Base-by-base conservation (phyloP, 2,329 filamentous ascomycete genomes). In the Xylaria sp. region DNA sequence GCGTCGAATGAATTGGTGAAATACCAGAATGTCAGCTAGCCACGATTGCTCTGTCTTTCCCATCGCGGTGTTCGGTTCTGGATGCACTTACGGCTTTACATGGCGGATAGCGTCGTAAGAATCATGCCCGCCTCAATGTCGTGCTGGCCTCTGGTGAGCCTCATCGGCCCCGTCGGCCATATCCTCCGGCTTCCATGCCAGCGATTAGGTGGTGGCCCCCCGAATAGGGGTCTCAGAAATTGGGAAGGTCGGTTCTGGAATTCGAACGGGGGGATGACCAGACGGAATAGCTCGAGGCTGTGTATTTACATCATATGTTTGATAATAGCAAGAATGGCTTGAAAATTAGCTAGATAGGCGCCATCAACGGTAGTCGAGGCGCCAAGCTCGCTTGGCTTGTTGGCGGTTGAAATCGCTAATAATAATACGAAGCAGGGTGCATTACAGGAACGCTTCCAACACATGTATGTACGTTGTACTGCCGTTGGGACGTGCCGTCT, bases 321-420 rank as follows among this genome's bases (percentile, higher is more conserved):
- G 24, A 5, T 6, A 26, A 26, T 26, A 11, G 11, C 24, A 11
- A 39, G 34, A 51, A 51, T 46, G 18, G 38, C 50, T 57, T 60
- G 54, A 54, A 50, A 44, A n/a, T n/a, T n/a, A n/a, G 54, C 51
- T 60, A 57, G 57, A 57, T 60, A 54, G 54, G 49, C 49, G 48
- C 54, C 52, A 56, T 49, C 46, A 44, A 56, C 50, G 47, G 45
- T 26, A 49, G 54, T 50, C 49, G 43, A 54, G 29, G 39, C 51
- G 20, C 42, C 43, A 52, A 57, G 21, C 21, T 50, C 22, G 55
- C 52, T 54, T 58, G 48, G 50, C 44, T 50, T 39, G 9, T 7
- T 34, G 49, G 49, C 44, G 24, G 43, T 40, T 53, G 41, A 54
- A 38, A 52, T 49, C 51, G 44, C 26, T 52, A 48, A 40, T 55